These are phyloP conservation scores for Pichia phayaonensis DNA, from an alignment of 805 yeast genomes.

Conservation along the genomic window DNA sequence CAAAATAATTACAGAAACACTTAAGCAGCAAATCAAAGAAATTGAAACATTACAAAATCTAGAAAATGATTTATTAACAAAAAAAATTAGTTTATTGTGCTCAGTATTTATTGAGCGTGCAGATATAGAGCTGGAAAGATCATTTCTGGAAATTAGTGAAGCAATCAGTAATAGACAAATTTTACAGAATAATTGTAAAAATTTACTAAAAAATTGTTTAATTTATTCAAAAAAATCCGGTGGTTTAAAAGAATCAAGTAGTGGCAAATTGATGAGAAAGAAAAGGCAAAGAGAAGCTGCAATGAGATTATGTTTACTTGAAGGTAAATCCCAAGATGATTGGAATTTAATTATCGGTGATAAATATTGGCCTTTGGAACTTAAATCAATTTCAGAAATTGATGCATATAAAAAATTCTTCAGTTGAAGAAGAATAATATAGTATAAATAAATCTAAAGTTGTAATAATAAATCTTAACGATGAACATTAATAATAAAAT, in stretches of 20 bases:
- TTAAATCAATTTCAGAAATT: conserved; percentile 19
- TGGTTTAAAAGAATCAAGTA: conserved; percentile 41
- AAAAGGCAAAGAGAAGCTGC: conserved; percentile 39
- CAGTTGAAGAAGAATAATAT: background rate
- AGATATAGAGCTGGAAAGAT: conserved; percentile 44
- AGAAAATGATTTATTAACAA: conserved; percentile 18
- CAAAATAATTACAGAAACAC: conserved; percentile 33
- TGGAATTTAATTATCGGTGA: conserved; percentile 22
- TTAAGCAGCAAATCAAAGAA: conserved; percentile 21
- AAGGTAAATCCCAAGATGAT: conserved; percentile 28
- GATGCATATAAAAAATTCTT: conserved; percentile 14
- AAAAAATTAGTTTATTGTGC: conserved; percentile 29
- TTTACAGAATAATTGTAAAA: conserved; percentile 33
- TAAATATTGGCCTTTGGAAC: conserved; percentile 23
- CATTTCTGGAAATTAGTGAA: conserved; percentile 27
- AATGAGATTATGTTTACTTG: conserved; percentile 38
- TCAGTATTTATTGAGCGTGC: conserved; percentile 42
- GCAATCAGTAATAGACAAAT: conserved; percentile 27
- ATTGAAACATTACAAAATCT: conserved; percentile 10
- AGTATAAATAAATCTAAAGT: background rate
- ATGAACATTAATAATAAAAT: background rate
- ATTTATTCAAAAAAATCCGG: conserved; percentile 38
- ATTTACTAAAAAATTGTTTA: conserved; percentile 39
- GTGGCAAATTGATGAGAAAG: conserved; percentile 36
- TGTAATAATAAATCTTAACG: too few species aligned